Evolutionary conservation across 495 filamentous ascomycete genomes (phyloP).

Genomic region (Hyaloscypha bicolor): DNA sequence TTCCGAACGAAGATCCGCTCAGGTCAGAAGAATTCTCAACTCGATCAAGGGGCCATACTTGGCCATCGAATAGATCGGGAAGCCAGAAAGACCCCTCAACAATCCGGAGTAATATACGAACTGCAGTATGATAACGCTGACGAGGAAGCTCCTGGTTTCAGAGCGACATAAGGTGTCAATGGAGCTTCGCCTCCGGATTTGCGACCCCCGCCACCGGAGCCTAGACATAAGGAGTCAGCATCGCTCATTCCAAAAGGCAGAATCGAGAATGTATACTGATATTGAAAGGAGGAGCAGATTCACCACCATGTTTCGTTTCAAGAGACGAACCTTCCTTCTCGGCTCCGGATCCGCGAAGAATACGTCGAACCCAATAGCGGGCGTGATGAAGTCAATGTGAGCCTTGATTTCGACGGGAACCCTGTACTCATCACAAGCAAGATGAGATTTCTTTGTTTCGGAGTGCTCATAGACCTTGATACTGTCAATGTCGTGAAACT

Average conservation of each 20-base stretch:
- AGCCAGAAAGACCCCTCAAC: constrained; percentile 16
- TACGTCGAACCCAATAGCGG: constrained; percentile 25
- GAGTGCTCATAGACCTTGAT: constrained; percentile 15
- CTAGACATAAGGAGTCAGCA: too few species aligned
- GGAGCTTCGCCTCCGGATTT: too few species aligned
- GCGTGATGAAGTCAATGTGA: constrained; percentile 59
- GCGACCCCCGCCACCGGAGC: too few species aligned
- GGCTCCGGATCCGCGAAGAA: not conserved
- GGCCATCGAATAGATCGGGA: not conserved
- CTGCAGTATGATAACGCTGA: too few species aligned
- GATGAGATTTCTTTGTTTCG: constrained; percentile 41
- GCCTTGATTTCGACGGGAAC: constrained; percentile 49
- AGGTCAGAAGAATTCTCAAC: not conserved
- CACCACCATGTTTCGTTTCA: not conserved
- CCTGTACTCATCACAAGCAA: constrained; percentile 45
- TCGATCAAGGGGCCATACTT: constrained; percentile 7
- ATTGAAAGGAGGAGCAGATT: not conserved
- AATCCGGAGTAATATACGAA: constrained; percentile 13
- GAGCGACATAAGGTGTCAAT: too few species aligned
- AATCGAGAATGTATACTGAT: too few species aligned
- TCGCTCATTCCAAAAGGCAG: too few species aligned
- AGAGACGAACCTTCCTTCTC: constrained; percentile 3
- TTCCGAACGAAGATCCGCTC: constrained; percentile 12
- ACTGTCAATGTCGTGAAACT: not conserved
- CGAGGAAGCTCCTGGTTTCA: too few species aligned